Evolutionary conservation across 1,284 basidiomycete genomes (phyloP), one percentile per base, ranked within the genome.

Genomic region (Violaceomyces palustris): DNA sequence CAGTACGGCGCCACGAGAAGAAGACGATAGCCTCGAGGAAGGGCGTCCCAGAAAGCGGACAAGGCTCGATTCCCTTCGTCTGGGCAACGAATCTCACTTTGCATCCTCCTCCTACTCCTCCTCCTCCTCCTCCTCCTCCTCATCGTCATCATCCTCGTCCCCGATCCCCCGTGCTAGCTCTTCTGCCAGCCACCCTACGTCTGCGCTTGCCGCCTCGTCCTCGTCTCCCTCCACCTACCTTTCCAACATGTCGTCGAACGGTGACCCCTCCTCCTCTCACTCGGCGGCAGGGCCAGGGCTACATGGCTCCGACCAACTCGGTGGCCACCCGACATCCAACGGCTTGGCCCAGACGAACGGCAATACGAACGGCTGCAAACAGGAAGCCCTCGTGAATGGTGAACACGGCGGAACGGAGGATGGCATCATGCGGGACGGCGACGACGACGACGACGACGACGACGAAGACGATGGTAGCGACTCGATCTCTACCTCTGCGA

Each of bases 361-460:
- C 15, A 48, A 31, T 10, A 9, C 52, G 9, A n/a, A n/a, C n/a
- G n/a, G n/a, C n/a, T n/a, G n/a, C n/a, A n/a, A n/a, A n/a, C n/a
- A n/a, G n/a, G n/a, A n/a, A n/a, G n/a, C n/a, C n/a, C n/a, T n/a
- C n/a, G n/a, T n/a, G n/a, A n/a, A n/a, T n/a, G n/a, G n/a, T n/a
- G n/a, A n/a, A n/a, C n/a, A 34, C 52, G 23, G 50, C 49, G 24
- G 47, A 41, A 18, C 43, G 31, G n/a, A 31, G 27, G 18, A 31
- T 31, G 14, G 14, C 5, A n/a, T 18, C 31, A 32, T 6, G 31
- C n/a, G 7, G 4, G 21, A 17, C 31, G 17, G 25, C 19, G 12
- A 14, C 4, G 51, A 59, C 10, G 45, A 59, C 23, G 50, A 59
- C 27, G 29, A 36, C 10, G 47, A 50, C 25, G 26, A 40, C 4